Base-by-base conservation (phyloP, 192 early-diverging fungal genomes). In the Coemansia sp. region DNA sequence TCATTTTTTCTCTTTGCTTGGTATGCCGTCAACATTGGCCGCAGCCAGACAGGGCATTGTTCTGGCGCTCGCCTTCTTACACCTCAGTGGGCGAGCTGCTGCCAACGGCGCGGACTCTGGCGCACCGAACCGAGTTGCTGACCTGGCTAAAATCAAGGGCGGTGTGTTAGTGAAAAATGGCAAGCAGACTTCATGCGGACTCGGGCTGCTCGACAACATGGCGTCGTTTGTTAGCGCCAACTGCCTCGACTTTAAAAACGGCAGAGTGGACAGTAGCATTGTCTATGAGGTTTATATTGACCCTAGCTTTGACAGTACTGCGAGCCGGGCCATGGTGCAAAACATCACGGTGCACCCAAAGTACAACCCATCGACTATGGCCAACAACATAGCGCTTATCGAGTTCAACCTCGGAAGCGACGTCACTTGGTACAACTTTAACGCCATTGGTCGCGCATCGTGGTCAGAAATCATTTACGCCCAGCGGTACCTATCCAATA, bases 321-420 rank as follows among this genome's bases (percentile, higher is more conserved):
- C 60, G 1, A 51, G 11, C 9, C 26, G 42, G 9, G 40, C 59
- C 64, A 37, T 21, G 0, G 65, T 69, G n/a, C 43, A 34, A 4
- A 40, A 63, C 10, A 60, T 76, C 2, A 56, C 64, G 4, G 74
- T 76, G 39, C 74, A 76, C 39, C 74, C 74, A 1, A 24, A 34
- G 6, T 76, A 62, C 38, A 23, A 65, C 57, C 21, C 63, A 6
- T 24, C 31, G 5, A 66, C 64, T 2, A 66, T 63, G 64, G 68
- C 74, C 40, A 76, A 76, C 65, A 76, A 76, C 20, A 53, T 76
- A 24, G 74, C 74, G 1, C 20, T 70, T 21, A 16, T 76, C 3
- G 50, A 67, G 46, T 76, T 62, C 18, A 70, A 70, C 59, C 40
- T 34, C 5, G 48, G 39, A 1, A 63, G 11, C 56, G 18, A 39